Conservation (phyloP, 2,329 filamentous ascomycete genomes). For the Amauroascus niger region DNA sequence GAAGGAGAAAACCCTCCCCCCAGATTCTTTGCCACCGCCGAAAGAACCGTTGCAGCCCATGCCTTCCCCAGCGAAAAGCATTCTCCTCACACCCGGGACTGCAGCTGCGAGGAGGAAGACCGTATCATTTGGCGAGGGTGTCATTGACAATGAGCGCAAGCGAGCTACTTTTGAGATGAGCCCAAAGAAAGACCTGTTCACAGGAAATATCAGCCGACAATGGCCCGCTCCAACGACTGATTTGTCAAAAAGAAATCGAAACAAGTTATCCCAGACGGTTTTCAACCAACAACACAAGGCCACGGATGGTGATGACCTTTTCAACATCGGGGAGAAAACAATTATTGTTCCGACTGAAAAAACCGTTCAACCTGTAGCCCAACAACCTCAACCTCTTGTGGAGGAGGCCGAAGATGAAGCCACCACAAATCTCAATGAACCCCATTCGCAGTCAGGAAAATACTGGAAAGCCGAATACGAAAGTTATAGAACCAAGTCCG, state of each 20-base stretch:
- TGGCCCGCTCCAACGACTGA: constrained; percentile 13
- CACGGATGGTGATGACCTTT: constrained; percentile 20
- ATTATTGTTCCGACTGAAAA: constrained; percentile 1
- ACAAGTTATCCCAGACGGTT: constrained; percentile 36
- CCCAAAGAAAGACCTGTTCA: constrained; percentile 38
- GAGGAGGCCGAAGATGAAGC: constrained; percentile 35
- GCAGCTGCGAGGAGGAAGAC: constrained; percentile 49
- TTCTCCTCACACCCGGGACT: constrained; percentile 55
- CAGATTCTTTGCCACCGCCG: constrained; percentile 8
- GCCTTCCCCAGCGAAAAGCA: constrained; percentile 50
- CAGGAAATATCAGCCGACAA: constrained; percentile 38
- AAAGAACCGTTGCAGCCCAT: constrained; percentile 23
- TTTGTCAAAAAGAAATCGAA: constrained; percentile 23
- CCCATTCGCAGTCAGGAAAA: constrained; percentile 48
- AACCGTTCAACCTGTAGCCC: neutral
- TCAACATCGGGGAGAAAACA: constrained; percentile 21
- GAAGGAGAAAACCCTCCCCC: constrained; percentile 1
- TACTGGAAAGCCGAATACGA: constrained; percentile 56
- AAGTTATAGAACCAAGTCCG: constrained; percentile 48
- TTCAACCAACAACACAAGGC: constrained; percentile 27
- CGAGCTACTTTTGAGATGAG: constrained; percentile 36
- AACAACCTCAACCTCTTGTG: constrained; percentile 18
- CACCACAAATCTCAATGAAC: constrained; percentile 46
- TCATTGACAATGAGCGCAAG: constrained; percentile 48
- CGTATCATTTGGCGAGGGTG: constrained; percentile 50